phyloP scores from a whole-genome alignment of 371 early-diverging fungal species.

The Apophysomyces variabilis region DNA sequence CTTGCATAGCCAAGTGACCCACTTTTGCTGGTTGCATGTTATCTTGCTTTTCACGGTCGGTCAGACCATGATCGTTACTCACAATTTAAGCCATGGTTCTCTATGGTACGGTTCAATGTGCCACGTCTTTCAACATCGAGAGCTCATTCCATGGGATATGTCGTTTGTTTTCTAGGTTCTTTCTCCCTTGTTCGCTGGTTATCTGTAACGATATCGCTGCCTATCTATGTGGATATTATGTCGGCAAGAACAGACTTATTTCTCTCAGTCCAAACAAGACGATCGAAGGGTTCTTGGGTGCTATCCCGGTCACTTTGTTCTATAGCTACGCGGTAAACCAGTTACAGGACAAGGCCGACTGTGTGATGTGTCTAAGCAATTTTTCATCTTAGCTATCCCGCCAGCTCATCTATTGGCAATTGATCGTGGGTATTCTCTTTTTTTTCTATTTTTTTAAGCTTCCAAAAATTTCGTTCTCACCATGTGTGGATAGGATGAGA shows the following conservation, averaged over 20 bases:
- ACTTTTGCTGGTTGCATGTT: constrained; percentile 36
- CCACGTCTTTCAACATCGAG: background rate
- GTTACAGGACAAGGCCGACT: too few species aligned
- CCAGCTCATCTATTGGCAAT: background rate
- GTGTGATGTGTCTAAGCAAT: background rate
- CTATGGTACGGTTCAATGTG: constrained; percentile 24
- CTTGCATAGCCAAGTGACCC: constrained; percentile 18
- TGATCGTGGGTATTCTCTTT: background rate
- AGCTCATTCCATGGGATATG: background rate
- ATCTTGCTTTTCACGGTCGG: constrained; percentile 22
- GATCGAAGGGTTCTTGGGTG: constrained; percentile 37
- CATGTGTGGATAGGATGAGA: background rate
- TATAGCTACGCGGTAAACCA: constrained; percentile 20
- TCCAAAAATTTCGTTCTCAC: background rate
- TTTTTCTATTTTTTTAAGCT: too few species aligned
- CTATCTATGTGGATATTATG: constrained; percentile 26
- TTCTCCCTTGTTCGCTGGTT: constrained; percentile 33
- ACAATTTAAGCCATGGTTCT: constrained; percentile 29
- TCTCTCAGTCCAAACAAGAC: constrained; percentile 38
- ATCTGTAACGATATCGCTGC: constrained; percentile 37
- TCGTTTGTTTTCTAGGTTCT: constrained; percentile 21
- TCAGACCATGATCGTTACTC: constrained; percentile 31
- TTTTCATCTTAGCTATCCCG: background rate
- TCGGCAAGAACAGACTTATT: constrained; percentile 21
- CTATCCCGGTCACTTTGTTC: constrained; percentile 22